Conservation (phyloP, 2,329 filamentous ascomycete genomes). For the Penicillium italicum region DNA sequence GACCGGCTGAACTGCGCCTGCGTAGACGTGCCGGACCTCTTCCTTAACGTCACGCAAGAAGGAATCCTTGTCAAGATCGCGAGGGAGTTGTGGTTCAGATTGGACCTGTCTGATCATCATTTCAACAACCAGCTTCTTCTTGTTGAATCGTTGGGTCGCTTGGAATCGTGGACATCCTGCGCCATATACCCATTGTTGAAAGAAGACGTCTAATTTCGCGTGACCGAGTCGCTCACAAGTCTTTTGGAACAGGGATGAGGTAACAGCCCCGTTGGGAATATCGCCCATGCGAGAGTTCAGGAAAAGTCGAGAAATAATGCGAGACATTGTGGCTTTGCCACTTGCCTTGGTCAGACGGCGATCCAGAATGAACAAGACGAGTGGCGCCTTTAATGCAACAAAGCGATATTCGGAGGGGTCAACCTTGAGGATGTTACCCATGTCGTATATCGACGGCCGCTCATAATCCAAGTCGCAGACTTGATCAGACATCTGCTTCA, state of each 20-base stretch:
- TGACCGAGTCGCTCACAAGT: conserved; percentile 86
- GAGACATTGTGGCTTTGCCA: conserved; percentile 75
- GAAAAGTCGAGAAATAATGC: conserved; percentile 81
- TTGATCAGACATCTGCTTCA: conserved; percentile 78
- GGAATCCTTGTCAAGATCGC: conserved; percentile 64
- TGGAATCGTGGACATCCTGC: conserved; percentile 85
- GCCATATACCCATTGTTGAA: conserved; percentile 86
- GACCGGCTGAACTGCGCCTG: conserved; percentile 67
- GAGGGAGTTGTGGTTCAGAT: conserved; percentile 52
- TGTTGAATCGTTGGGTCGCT: conserved; percentile 89
- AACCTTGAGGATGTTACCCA: conserved; percentile 73
- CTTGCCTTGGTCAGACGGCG: conserved; percentile 85
- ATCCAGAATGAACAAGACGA: conserved; percentile 92
- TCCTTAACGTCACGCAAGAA: conserved; percentile 87
- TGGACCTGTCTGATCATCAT: conserved; percentile 81
- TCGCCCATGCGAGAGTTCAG: conserved; percentile 81
- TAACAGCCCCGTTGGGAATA: conserved; percentile 65
- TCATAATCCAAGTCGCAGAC: conserved; percentile 78
- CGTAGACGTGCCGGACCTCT: conserved; percentile 64
- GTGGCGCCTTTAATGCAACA: conserved; percentile 80
- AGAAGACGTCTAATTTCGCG: conserved; percentile 83
- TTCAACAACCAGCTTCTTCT: conserved; percentile 93
- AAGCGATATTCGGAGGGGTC: conserved; percentile 87
- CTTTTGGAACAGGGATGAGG: conserved; percentile 72
- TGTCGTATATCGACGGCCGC: conserved; percentile 74